Percentiles rank a stretch among this genome's conserved stretches.
Conservation (phyloP, 169 alveolate species). For the Eimeria brunetti region DNA sequence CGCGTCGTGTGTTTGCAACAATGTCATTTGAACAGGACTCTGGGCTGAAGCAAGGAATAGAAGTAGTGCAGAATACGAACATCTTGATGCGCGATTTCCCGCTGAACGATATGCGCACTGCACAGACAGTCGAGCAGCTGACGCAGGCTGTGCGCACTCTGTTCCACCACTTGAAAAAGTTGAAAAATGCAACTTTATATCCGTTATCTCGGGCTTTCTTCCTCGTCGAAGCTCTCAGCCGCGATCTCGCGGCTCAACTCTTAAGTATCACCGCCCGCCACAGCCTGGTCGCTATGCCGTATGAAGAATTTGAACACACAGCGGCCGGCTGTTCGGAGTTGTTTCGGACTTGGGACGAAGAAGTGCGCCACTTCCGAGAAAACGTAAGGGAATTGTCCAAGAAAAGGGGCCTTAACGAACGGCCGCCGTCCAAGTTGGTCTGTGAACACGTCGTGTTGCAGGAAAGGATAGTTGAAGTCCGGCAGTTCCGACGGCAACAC, state of each 20-base stretch:
- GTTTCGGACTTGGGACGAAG: slow-evolving; percentile 96
- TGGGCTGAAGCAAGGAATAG: slow-evolving; percentile 93
- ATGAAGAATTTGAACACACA: slow-evolving; percentile 71
- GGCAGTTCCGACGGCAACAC: slow-evolving; percentile 95
- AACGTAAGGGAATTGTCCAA: slow-evolving; percentile 89
- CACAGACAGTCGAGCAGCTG: slow-evolving; percentile 93
- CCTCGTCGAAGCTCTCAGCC: slow-evolving; percentile 95
- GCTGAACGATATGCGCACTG: slow-evolving; percentile 94
- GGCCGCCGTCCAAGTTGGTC: slow-evolving; percentile 90
- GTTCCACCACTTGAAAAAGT: slow-evolving; percentile 94
- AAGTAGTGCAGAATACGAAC: slow-evolving; percentile 93
- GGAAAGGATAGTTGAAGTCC: slow-evolving; percentile 93
- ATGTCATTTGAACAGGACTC: slow-evolving; percentile 97
- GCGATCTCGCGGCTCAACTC: slow-evolving; percentile 92
- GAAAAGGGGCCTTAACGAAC: slow-evolving; percentile 91
- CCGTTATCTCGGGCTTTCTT: slow-evolving; percentile 94
- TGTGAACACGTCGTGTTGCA: slow-evolving; percentile 92
- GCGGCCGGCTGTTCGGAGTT: slow-evolving; percentile 88
- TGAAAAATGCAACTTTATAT: slow-evolving; percentile 92
- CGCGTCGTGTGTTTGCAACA: slow-evolving; percentile 94
- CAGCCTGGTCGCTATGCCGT: slow-evolving; percentile 21
- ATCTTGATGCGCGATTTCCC: slow-evolving; percentile 97
- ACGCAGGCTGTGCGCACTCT: slow-evolving; percentile 93
- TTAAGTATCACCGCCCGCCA: slow-evolving; percentile 86
- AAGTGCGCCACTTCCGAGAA: slow-evolving; percentile 93